Evolutionary conservation across 2,329 filamentous ascomycete species (phyloP), one percentile per base, ranked within the genome.

Genomic region (Hymenoscyphus repandus): DNA sequence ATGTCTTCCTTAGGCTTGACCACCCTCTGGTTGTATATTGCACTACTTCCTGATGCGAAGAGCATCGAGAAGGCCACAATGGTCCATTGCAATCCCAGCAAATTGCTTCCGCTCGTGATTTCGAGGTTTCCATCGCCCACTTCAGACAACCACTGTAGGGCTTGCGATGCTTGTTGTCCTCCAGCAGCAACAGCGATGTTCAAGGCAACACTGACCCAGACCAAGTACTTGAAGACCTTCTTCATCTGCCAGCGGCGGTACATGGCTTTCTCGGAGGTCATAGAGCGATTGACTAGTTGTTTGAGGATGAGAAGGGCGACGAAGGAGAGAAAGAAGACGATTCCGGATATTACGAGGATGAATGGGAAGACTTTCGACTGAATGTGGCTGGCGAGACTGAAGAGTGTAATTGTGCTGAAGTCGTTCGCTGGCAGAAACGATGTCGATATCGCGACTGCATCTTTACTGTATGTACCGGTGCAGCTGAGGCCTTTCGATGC

Each of bases 301-400:
- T 47, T 20, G 34, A 47, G 31, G 30, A 18, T 6, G 10, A 47
- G 6, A 6, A 47, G 37, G 36, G 31, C 10, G 4, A 12, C 20
- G 15, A 47, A 41, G 27, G 45, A 39, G 11, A 22, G 17, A 15
- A 39, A 39, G 36, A 47, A 47, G 15, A 33, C 18, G 10, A 47
- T 13, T n/a, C n/a, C 34, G 2, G 45, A 39, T 22, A 41, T 22
- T 11, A 39, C 20, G n/a, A 47, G 36, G 15, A 41, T 41, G 37
- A 31, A 40, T 36, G 37, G n/a, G 36, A 47, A 47, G n/a, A 47
- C 45, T 32, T 47, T 47, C 18, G 36, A 40, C 40, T 47, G 45
- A 15, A 47, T 47, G 18, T 47, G 45, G 4, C 18, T 18, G 13
- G 45, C 37, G 3, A 47, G 36, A 13, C 40, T 41, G 27, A 37